Conservation (phyloP, 177 flowering plant species). For the Telopea speciosissima region DNA sequence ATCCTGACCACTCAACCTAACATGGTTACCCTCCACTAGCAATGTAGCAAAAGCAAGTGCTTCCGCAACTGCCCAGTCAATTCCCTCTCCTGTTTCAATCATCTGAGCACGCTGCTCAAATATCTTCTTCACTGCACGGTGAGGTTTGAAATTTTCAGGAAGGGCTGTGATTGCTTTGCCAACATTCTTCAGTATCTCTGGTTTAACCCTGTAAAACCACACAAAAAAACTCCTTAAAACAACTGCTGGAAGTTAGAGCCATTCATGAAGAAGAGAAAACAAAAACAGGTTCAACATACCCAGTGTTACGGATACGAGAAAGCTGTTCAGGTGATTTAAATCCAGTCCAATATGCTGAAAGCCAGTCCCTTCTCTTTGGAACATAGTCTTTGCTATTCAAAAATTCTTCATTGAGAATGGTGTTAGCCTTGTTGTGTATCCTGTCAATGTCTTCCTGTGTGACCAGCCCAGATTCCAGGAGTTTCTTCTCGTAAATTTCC, state of each 20-base stretch:
- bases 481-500: constrained; percentile 70
- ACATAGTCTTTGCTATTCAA: constrained; percentile 81
- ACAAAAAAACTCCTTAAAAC: constrained; percentile 6
- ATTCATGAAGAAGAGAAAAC: not conserved
- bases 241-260: not conserved
- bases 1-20: constrained; percentile 97
- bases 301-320: constrained; percentile 92
- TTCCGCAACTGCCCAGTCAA: constrained; percentile 97
- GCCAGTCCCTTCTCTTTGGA: constrained; percentile 89
- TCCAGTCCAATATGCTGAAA: constrained; percentile 89
- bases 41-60: constrained; percentile 97
- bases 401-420: constrained; percentile 86
- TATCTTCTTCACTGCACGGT: constrained; percentile 88
- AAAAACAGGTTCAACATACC: constrained; percentile 39
- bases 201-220: constrained; percentile 61
- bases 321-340: constrained; percentile 94
- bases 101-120: constrained; percentile 83
- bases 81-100: constrained; percentile 92
- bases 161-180: constrained; percentile 84
- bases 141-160: constrained; percentile 84
- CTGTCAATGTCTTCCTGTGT: constrained; percentile 62
- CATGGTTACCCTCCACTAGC: constrained; percentile 94
- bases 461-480: constrained; percentile 68
- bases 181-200: constrained; percentile 86
- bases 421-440: constrained; percentile 57